These are phyloP conservation scores for Microcyclospora pomicola DNA, from an alignment of 2,329 filamentous ascomycete genomes.

Conservation along the genomic window DNA sequence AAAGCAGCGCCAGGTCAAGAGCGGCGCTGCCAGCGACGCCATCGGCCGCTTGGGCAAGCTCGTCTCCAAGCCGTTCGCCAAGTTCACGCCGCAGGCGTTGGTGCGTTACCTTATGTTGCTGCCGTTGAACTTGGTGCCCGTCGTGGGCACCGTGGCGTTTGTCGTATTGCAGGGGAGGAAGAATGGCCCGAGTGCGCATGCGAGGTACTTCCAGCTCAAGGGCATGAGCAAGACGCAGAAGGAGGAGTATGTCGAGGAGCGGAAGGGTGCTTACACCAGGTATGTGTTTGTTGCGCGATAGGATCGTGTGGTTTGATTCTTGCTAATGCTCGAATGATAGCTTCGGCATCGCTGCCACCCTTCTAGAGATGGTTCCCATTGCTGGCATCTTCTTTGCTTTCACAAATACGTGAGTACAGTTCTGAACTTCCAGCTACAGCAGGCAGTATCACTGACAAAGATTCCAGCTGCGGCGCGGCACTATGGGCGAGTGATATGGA, in stretches of 20 bases:
- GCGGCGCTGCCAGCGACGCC: conserved; percentile 34
- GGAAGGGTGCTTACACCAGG: conserved; percentile 68
- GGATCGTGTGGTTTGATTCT: too few species aligned
- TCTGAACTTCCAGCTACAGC: too few species aligned
- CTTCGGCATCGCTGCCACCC: conserved; percentile 62
- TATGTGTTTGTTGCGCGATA: conserved; percentile 29
- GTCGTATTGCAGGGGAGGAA: conserved; percentile 53
- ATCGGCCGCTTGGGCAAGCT: conserved; percentile 45
- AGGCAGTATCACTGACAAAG: too few species aligned
- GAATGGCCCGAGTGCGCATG: conserved; percentile 40
- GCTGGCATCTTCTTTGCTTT: conserved; percentile 74
- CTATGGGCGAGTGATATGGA: conserved; percentile 67
- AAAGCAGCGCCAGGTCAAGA: conserved; percentile 59
- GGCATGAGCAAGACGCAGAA: conserved; percentile 55
- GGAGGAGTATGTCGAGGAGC: conserved; percentile 54
- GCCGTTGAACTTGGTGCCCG: conserved; percentile 83
- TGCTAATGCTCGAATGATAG: conserved; percentile 8
- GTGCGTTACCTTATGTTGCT: conserved; percentile 73
- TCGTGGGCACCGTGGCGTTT: conserved; percentile 73
- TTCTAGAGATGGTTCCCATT: conserved; percentile 74
- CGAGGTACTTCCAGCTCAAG: conserved; percentile 82
- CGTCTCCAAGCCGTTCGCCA: conserved; percentile 40
- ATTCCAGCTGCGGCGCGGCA: conserved; percentile 56
- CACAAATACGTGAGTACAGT: conserved; percentile 51
- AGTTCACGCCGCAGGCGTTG: conserved; percentile 44